Percentiles rank a stretch among this genome's conserved stretches.
Conservation (phyloP, 768 basidiomycete genomes). For the Trametes elegans region DNA sequence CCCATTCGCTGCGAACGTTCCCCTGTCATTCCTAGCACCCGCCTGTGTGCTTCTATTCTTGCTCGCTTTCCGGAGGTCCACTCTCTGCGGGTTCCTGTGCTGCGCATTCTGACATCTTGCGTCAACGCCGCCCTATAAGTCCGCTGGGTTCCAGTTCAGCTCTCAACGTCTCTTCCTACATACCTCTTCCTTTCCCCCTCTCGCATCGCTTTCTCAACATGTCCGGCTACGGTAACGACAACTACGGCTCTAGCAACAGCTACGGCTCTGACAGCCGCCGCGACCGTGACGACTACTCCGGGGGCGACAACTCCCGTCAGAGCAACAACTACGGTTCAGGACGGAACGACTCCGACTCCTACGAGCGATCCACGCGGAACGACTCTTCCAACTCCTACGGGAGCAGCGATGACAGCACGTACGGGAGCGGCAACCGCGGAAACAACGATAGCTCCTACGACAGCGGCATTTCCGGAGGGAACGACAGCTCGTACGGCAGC, state of each 20-base stretch:
- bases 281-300: slow-evolving; percentile 4
- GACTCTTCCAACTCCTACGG: background rate
- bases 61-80: background rate
- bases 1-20: background rate
- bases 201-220: background rate
- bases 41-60: background rate
- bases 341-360: background rate
- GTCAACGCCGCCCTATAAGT: background rate
- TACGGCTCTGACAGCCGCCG: slow-evolving; percentile 16
- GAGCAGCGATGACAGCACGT: slow-evolving; percentile 4
- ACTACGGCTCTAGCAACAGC: slow-evolving; percentile 15
- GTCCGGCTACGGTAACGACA: slow-evolving; percentile 19
- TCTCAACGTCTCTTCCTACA: background rate
- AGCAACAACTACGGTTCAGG: slow-evolving; percentile 9
- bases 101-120: background rate
- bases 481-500: slow-evolving; percentile 4
- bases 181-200: background rate
- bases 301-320: background rate
- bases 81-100: slow-evolving; percentile 1
- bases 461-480: too few species aligned
- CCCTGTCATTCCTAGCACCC: background rate
- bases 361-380: background rate
- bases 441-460: slow-evolving; percentile 7
- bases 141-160: background rate
- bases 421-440: slow-evolving; percentile 5